phyloP scores from a whole-genome alignment of 495 filamentous ascomycete genomes.

The Penicillium pulvis region DNA sequence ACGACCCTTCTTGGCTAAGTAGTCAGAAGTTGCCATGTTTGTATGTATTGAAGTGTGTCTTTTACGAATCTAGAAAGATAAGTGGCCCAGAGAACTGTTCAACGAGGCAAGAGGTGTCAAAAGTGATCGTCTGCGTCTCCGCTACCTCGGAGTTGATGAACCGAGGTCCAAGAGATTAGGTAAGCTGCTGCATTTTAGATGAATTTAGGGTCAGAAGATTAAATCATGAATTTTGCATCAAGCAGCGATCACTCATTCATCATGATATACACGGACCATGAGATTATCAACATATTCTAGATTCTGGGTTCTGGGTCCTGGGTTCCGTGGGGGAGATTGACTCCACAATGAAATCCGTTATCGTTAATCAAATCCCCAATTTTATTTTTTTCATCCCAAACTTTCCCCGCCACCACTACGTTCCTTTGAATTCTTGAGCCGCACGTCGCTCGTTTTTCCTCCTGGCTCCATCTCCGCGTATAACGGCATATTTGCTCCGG shows the following conservation, averaged over 20 bases:
- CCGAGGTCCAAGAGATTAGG: conserved; percentile 31
- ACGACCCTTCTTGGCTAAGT: conserved; percentile 61
- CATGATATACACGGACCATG: too few relatives aligned
- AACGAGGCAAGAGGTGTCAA: conserved; percentile 2
- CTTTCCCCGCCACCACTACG: conserved; percentile 14
- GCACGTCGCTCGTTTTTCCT: conserved; percentile 9
- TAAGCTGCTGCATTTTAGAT: conserved; percentile 13
- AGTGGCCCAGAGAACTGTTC: conserved; percentile 5
- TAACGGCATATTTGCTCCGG: conserved; percentile 60
- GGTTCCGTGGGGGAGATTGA: neutral
- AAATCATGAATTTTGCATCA: neutral
- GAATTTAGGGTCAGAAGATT: neutral
- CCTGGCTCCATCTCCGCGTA: conserved; percentile 63
- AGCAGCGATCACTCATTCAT: too few relatives aligned
- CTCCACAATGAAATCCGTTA: conserved; percentile 2
- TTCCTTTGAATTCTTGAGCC: neutral
- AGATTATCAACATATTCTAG: neutral
- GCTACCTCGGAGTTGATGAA: conserved; percentile 17
- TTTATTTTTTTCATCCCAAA: conserved; percentile 20
- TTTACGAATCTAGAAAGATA: neutral
- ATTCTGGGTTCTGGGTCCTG: neutral
- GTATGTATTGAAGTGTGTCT: neutral
- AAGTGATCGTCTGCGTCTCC: conserved; percentile 15
- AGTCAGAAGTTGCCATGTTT: conserved; percentile 36
- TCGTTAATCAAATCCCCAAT: conserved; percentile 7